Conservation (phyloP, 164 flowering plant genomes). For the Chimonanthus praecox region DNA sequence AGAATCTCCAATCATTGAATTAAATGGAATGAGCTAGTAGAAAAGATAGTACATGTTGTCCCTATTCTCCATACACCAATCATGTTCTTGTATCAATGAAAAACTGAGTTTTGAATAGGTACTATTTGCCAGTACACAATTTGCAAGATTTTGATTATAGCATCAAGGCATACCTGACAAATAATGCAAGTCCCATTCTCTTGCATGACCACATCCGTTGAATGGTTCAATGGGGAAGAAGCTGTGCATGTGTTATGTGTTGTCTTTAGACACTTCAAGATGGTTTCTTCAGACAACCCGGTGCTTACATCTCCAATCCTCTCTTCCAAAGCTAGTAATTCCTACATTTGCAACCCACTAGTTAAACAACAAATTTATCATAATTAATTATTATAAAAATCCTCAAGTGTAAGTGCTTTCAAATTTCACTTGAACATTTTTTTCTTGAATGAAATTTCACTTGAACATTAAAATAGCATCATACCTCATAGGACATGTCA, state of each 20-base stretch:
- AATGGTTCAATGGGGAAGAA: conserved; percentile 24
- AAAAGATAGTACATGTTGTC: neutral
- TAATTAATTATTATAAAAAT: too few species aligned
- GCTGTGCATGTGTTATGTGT: conserved; percentile 24
- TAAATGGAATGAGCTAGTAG: neutral
- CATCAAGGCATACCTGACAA: conserved; percentile 58
- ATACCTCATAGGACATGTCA: conserved; percentile 93
- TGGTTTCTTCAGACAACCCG: conserved; percentile 59
- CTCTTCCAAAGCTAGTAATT: conserved; percentile 78
- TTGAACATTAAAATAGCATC: neutral
- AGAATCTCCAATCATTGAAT: neutral
- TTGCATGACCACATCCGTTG: conserved; percentile 20
- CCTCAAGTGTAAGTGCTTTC: neutral
- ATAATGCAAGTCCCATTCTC: conserved; percentile 58
- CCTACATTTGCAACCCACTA: conserved; percentile 34
- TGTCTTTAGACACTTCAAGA: conserved; percentile 43
- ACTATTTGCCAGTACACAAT: neutral
- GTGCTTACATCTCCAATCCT: conserved; percentile 68
- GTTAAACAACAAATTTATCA: neutral
- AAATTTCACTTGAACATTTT: neutral
- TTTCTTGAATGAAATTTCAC: too few species aligned
- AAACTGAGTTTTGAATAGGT: too few species aligned
- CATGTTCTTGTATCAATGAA: neutral
- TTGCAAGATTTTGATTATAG: neutral
- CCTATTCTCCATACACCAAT: neutral